A percentile compares a stretch with the other conserved stretches of the same genome.
Evolutionary conservation across 176 grass and related monocot genomes (phyloP).

Genomic region (Panicum miliaceum): DNA sequence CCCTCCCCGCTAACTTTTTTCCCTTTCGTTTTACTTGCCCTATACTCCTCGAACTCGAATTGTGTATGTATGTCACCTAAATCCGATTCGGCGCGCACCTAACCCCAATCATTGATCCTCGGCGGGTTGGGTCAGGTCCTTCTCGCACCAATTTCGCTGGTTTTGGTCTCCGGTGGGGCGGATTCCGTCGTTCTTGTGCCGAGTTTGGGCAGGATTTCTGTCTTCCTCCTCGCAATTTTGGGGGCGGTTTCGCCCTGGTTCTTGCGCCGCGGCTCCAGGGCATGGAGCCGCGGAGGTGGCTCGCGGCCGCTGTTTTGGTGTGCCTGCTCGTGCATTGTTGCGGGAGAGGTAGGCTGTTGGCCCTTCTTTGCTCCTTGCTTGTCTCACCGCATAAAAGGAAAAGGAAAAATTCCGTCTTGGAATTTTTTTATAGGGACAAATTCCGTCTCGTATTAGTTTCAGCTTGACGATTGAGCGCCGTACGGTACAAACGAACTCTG

Average conservation of each 20-base stretch:
- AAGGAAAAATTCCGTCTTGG: neutral
- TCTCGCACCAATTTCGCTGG: neutral
- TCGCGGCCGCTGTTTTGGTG: slow-evolving; percentile 43
- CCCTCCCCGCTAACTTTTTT: neutral
- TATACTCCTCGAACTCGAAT: slow-evolving; percentile 41
- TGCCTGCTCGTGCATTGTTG: slow-evolving; percentile 51
- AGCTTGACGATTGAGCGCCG: neutral
- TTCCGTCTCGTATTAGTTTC: neutral
- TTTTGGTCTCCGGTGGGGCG: neutral
- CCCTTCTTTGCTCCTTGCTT: neutral
- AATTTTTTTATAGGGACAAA: too few relatives aligned
- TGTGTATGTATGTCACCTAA: neutral
- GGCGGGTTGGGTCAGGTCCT: neutral
- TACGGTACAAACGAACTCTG: neutral
- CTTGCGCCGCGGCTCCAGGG: neutral
- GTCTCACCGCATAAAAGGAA: too few relatives aligned
- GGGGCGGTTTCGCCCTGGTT: neutral
- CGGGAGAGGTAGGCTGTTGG: slow-evolving; percentile 58
- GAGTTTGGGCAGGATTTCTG: neutral
- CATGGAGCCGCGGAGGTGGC: slow-evolving; percentile 56
- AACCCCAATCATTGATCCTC: slow-evolving; percentile 25
- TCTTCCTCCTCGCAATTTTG: neutral
- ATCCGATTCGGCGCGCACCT: neutral
- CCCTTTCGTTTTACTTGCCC: slow-evolving; percentile 10
- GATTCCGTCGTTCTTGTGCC: neutral